Evolutionary conservation across 345 rosid genomes (phyloP).

Genomic region (Citrus mangshanensis): DNA sequence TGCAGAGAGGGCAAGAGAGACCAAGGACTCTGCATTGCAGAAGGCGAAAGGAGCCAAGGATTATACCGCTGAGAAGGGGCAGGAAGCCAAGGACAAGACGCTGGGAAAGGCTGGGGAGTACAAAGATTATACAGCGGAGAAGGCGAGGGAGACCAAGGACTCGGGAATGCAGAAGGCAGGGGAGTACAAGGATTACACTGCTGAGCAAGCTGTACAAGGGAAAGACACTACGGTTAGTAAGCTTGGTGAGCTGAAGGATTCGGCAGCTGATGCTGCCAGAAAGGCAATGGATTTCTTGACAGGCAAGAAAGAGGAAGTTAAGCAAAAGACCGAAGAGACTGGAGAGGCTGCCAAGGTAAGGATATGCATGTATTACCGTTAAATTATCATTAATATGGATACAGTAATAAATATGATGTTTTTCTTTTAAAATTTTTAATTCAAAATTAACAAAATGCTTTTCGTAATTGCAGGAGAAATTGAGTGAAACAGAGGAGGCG

Average conservation of each 20-base stretch:
- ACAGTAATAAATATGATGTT: too few species aligned
- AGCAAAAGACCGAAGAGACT: constrained; percentile 48
- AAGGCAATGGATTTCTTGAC: constrained; percentile 52
- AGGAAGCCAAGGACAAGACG: constrained; percentile 33
- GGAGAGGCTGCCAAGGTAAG: constrained; percentile 38
- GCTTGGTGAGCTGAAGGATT: constrained; percentile 21
- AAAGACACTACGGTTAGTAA: constrained; percentile 26
- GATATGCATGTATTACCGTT: too few species aligned
- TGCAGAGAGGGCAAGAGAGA: constrained; percentile 13
- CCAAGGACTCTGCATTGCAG: constrained; percentile 4
- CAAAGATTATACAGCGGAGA: constrained; percentile 35
- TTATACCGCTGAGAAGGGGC: constrained; percentile 24
- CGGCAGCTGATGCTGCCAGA: constrained; percentile 54
- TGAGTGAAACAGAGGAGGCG: constrained; percentile 45
- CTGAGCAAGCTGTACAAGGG: constrained; percentile 24
- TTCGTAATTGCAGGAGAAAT: constrained; percentile 33
- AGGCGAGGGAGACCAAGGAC: constrained; percentile 16
- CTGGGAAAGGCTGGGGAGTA: constrained; percentile 39
- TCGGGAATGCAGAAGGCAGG: constrained; percentile 15
- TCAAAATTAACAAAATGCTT: neutral
- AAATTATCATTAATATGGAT: too few species aligned
- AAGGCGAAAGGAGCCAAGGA: constrained; percentile 15
- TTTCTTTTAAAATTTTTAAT: too few species aligned
- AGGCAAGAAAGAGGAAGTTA: constrained; percentile 52
- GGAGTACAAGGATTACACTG: constrained; percentile 26